These are phyloP conservation scores for Tolypocladium paradoxum DNA, from an alignment of 2,329 filamentous ascomycete genomes.

Conservation along the genomic window DNA sequence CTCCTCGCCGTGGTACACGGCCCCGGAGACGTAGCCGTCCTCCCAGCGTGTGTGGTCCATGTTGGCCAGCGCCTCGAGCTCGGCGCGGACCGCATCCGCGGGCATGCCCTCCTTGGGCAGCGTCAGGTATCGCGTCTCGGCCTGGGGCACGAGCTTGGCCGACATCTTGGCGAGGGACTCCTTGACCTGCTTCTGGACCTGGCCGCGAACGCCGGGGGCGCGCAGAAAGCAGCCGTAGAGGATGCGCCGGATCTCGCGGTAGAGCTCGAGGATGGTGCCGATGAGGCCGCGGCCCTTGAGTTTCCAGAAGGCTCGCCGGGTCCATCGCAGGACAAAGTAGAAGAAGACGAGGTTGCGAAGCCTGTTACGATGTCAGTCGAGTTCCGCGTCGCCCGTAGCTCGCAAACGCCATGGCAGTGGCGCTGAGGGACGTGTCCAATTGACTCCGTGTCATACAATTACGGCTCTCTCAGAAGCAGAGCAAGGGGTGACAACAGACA, in stretches of 20 bases:
- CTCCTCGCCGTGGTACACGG: conserved; percentile 89
- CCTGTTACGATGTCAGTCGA: conserved; percentile 20
- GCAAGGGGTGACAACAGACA: not conserved
- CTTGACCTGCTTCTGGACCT: conserved; percentile 75
- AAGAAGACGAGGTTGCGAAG: conserved; percentile 81
- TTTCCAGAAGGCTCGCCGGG: conserved; percentile 70
- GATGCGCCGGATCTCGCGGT: conserved; percentile 58
- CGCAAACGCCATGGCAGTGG: not conserved
- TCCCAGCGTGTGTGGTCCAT: conserved; percentile 98
- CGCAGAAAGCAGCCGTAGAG: conserved; percentile 79
- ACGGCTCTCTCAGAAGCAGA: not conserved
- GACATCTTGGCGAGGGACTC: conserved; percentile 74
- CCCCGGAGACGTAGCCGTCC: conserved; percentile 86
- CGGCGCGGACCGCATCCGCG: conserved; percentile 65
- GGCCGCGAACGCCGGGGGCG: conserved; percentile 72
- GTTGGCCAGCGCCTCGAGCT: conserved; percentile 65
- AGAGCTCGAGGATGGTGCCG: conserved; percentile 66
- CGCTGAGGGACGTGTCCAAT: not conserved
- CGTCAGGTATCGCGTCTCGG: conserved; percentile 59
- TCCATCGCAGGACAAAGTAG: conserved; percentile 76
- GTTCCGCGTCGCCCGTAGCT: not conserved
- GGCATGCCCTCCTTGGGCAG: conserved; percentile 79
- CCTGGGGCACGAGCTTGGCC: conserved; percentile 67
- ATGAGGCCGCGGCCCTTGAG: conserved; percentile 80
- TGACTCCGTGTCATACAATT: not conserved